Percentiles rank a stretch among this genome's conserved stretches.
These are phyloP conservation scores for Ceratocystis cubensis DNA, from an alignment of 2,329 filamentous ascomycete genomes.

Conservation along the genomic window DNA sequence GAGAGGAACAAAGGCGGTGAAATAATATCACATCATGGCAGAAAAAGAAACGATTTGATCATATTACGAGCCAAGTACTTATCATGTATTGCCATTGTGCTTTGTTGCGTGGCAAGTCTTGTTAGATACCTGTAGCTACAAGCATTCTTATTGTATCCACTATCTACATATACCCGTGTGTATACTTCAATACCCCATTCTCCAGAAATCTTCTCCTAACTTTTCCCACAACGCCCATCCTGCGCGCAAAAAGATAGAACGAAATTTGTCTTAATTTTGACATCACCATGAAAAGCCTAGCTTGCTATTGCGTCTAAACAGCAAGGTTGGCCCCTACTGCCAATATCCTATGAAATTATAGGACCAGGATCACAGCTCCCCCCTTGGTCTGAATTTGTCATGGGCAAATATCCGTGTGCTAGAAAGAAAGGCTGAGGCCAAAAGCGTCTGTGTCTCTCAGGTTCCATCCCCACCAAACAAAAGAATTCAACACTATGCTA, in stretches of 20 bases:
- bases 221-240: background rate
- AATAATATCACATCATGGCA: background rate
- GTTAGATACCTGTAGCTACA: background rate
- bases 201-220: background rate
- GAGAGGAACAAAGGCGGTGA: conserved; percentile 1
- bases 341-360: background rate
- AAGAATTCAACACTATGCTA: background rate
- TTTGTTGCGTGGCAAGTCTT: background rate
- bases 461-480: background rate
- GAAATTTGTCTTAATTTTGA: background rate
- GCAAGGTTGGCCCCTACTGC: background rate
- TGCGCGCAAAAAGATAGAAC: background rate
- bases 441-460: background rate
- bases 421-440: background rate
- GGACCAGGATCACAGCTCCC: background rate
- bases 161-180: background rate
- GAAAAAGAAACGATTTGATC: no score
- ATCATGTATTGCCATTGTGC: background rate
- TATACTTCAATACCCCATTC: no score
- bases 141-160: background rate
- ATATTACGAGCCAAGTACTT: background rate
- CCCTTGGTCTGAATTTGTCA: conserved; percentile 1
- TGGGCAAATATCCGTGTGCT: background rate
- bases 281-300: background rate
- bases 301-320: background rate